Percentiles rank a stretch among this genome's conserved stretches.
These are phyloP conservation scores for Microdochium paspali DNA, from an alignment of 2,329 filamentous ascomycete genomes.

Conservation along the genomic window DNA sequence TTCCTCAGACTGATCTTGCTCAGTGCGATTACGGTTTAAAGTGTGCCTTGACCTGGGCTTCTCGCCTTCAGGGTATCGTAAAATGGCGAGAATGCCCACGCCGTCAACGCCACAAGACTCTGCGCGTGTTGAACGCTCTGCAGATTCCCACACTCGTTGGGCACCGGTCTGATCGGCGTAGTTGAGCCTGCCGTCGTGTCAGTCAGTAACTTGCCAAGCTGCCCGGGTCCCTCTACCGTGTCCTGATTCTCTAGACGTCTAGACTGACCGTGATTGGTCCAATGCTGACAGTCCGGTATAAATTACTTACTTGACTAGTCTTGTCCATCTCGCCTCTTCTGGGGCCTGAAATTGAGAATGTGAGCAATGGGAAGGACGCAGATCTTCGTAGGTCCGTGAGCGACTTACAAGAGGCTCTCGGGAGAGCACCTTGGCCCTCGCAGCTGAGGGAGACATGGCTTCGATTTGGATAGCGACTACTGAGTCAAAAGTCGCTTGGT, in stretches of 20 bases:
- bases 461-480: too few species aligned
- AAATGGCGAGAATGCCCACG: constrained; percentile 63
- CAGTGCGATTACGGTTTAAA: too few species aligned
- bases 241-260: too few species aligned
- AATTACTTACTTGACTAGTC: constrained; percentile 41
- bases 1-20: background rate
- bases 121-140: constrained; percentile 60
- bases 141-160: constrained; percentile 60
- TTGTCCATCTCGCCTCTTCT: constrained; percentile 49
- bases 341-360: constrained; percentile 27
- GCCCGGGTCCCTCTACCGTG: too few species aligned
- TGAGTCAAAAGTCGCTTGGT: too few species aligned
- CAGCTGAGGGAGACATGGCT: constrained; percentile 12
- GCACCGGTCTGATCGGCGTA: constrained; percentile 55
- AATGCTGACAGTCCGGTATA: too few species aligned
- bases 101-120: constrained; percentile 55
- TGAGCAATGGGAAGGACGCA: background rate
- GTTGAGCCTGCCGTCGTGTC: constrained; percentile 34
- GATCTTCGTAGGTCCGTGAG: background rate
- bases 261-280: too few species aligned
- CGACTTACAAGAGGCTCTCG: constrained; percentile 32
- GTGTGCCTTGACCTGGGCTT: too few species aligned
- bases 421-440: constrained; percentile 31
- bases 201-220: too few species aligned
- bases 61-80: constrained; percentile 41